These are phyloP conservation scores for Bolboschoenoplectus hybrid DNA, from an alignment of 202 grass and related monocot genomes.

Conservation along the genomic window DNA sequence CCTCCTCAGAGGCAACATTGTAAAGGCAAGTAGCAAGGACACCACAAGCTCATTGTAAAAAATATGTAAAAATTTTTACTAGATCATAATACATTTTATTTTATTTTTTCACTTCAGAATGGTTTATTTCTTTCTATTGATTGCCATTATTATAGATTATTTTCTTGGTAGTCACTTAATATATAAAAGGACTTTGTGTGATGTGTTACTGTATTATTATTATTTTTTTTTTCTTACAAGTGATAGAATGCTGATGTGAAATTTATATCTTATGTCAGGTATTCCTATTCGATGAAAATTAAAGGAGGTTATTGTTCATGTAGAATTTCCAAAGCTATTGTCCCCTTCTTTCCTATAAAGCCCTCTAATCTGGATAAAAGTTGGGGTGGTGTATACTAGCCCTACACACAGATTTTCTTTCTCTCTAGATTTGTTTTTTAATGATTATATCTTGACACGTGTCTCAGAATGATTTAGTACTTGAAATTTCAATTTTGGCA, in stretches of 20 bases:
- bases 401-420: neutral
- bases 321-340: neutral
- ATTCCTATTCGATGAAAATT: neutral
- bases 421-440: constrained; percentile 35
- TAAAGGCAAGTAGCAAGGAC: too few relatives aligned
- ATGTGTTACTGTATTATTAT: neutral
- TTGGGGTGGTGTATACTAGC: neutral
- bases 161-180: neutral
- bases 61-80: too few relatives aligned
- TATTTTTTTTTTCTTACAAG: neutral
- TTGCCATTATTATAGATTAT: neutral
- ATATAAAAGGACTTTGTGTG: neutral
- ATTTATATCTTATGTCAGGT: neutral
- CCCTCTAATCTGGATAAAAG: neutral
- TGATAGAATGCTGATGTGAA: neutral
- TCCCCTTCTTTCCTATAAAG: neutral
- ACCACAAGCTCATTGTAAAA: neutral
- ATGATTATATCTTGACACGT: constrained; percentile 35
- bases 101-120: too few relatives aligned
- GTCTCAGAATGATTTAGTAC: constrained; percentile 21
- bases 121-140: neutral
- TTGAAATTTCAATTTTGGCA: constrained; percentile 33
- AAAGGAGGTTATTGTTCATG: neutral
- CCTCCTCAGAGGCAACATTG: neutral
- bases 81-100: too few relatives aligned